Conservation (phyloP, 1,284 basidiomycete species). For the Leccinum pallidistipes region DNA sequence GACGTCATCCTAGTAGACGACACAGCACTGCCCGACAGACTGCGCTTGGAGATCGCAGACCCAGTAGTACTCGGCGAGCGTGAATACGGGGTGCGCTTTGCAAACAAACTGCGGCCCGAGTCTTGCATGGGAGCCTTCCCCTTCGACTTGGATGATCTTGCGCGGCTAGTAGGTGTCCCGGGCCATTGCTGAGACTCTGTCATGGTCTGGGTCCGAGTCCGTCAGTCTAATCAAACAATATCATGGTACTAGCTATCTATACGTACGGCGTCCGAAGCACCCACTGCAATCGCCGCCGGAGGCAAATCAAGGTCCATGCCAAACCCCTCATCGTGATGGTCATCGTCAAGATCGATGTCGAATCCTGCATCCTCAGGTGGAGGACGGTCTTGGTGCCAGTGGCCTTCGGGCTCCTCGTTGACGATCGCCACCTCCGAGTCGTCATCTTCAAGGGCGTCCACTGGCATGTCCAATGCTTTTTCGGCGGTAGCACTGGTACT, state of each 20-base stretch:
- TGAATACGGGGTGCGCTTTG: neutral
- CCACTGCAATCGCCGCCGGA: neutral
- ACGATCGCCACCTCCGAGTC: neutral
- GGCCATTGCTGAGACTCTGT: neutral
- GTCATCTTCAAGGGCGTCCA: neutral
- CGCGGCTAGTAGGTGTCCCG: neutral
- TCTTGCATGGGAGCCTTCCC: neutral
- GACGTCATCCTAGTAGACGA: neutral
- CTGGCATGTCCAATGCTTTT: neutral
- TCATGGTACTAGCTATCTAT: neutral
- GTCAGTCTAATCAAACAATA: neutral
- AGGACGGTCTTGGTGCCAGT: no score
- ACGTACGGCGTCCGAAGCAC: neutral
- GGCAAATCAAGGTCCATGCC: neutral
- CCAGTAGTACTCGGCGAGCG: neutral
- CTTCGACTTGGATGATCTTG: neutral
- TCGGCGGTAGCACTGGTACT: neutral
- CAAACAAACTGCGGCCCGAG: neutral
- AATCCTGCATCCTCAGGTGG: neutral
- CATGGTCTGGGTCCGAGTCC: neutral
- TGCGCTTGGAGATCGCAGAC: neutral
- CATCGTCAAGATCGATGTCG: neutral
- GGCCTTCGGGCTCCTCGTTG: no score
- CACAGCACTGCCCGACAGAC: neutral
- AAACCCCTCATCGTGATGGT: neutral